Base-by-base conservation (phyloP, 805 yeast species). In the Metschnikowia lachancei region DNA sequence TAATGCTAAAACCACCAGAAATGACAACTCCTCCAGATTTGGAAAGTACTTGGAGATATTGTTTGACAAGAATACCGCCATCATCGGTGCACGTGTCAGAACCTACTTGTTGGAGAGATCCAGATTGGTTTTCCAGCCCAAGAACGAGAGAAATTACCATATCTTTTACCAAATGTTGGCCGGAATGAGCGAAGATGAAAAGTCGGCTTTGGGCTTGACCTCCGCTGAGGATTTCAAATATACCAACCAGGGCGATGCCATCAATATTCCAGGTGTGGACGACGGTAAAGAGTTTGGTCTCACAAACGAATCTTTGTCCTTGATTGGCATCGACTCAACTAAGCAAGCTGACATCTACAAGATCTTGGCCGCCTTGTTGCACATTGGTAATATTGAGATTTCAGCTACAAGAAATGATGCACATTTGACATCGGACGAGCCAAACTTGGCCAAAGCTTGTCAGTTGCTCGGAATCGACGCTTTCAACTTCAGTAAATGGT, bases 1-100 rank as follows among this genome's bases (percentile, higher is more conserved):
- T 74, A 94, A 95, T 66, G 98, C 99, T 7, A 92, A 92, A 64
- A 92, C 99, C 2, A 85, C 96, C 16, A 83, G 99, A 74, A 92
- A 92, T 65, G 97, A 92, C 70, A 92, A 92, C 69, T 94, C 98
- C 24, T 92, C 98, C 20, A 85, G 99, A 67, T 95, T 94, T 62
- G 99, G 99, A 62, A 92, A 92, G 67, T 92, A 92, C 64, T 75
- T 92, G 56, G 98, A 92, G 69, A 92, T 92, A 57, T 72, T 90
- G 55, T 92, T 92, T 66, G 86, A 89, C 67, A 67, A 77, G 18
- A 62, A 79, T 20, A 83, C 86, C 17, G 79, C 87, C 30, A 92
- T 92, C 59, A 85, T 90, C 57, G 99, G 98, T 62, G 99, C 99
- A 7, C 78, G 92, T 61, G 87, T 94, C 52, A 80, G 97, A 69